A percentile compares a stretch with the other conserved stretches of the same genome.
These are phyloP conservation scores for Dictyostelium intermedium DNA, from an alignment of 78 protist genomes.

Conservation along the genomic window DNA sequence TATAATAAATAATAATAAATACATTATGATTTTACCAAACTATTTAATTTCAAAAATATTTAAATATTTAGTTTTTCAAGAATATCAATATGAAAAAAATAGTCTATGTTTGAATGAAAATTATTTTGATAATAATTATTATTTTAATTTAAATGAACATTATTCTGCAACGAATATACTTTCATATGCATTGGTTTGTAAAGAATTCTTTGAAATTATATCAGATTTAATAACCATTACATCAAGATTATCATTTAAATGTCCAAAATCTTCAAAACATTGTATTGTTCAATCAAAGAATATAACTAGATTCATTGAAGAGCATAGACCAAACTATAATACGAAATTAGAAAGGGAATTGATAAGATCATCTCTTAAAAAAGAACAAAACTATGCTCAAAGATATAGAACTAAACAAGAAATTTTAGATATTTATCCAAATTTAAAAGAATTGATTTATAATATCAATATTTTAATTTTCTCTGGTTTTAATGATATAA, in stretches of 20 bases:
- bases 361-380: neutral
- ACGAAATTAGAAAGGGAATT: neutral
- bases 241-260: neutral
- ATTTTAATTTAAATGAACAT: too few relatives aligned
- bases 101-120: too few relatives aligned
- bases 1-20: too few relatives aligned
- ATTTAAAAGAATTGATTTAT: neutral
- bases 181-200: neutral
- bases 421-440: neutral
- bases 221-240: neutral
- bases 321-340: neutral
- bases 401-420: neutral
- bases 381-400: neutral
- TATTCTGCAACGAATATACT: neutral
- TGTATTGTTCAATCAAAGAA: neutral
- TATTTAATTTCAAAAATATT: neutral
- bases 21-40: neutral
- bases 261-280: neutral
- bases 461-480: neutral
- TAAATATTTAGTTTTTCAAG: neutral
- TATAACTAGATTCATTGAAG: neutral
- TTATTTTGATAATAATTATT: neutral
- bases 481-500: neutral
- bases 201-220: neutral
- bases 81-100: neutral